Conservation (phyloP, 2,329 filamentous ascomycete genomes). For the Aspergillus sergii region DNA sequence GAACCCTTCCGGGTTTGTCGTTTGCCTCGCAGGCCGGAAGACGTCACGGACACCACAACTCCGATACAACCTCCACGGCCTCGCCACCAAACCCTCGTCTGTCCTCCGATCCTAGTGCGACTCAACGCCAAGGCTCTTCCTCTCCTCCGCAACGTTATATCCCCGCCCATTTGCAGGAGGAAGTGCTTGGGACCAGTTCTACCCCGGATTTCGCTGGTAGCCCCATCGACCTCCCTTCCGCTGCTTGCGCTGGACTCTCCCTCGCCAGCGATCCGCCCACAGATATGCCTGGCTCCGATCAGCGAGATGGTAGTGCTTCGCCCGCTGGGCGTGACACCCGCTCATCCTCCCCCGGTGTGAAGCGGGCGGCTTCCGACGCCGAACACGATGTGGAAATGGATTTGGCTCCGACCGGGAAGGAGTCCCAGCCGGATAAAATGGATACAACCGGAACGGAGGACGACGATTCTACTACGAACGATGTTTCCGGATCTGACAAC, state of each 20-base stretch:
- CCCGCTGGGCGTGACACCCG: conserved; percentile 28
- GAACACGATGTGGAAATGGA: conserved; percentile 30
- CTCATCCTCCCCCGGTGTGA: conserved; percentile 38
- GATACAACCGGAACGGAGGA: conserved; percentile 49
- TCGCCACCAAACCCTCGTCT: conserved; percentile 25
- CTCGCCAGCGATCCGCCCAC: conserved; percentile 48
- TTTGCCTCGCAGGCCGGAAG: conserved; percentile 36
- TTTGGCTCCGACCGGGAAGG: conserved; percentile 17
- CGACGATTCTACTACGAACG: conserved; percentile 29
- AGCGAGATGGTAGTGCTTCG: conserved; percentile 25
- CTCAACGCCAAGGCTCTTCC: conserved; percentile 32
- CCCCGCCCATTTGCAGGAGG: conserved; percentile 59
- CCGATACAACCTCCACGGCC: conserved; percentile 26
- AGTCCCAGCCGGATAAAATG: conserved; percentile 34
- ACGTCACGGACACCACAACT: conserved; percentile 36
- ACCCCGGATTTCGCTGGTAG: conserved; percentile 32
- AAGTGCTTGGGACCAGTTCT: conserved; percentile 43
- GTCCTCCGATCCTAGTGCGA: conserved; percentile 26
- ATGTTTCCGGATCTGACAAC: conserved; percentile 35
- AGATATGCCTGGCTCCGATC: conserved; percentile 48
- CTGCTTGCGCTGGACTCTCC: conserved; percentile 56
- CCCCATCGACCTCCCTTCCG: conserved; percentile 49
- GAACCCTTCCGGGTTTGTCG: conserved; percentile 32
- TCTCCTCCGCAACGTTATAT: conserved; percentile 50
- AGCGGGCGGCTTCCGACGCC: conserved; percentile 38